Base-by-base conservation (phyloP, 176 grass and related monocot species). In the Aechmea fasciata region DNA sequence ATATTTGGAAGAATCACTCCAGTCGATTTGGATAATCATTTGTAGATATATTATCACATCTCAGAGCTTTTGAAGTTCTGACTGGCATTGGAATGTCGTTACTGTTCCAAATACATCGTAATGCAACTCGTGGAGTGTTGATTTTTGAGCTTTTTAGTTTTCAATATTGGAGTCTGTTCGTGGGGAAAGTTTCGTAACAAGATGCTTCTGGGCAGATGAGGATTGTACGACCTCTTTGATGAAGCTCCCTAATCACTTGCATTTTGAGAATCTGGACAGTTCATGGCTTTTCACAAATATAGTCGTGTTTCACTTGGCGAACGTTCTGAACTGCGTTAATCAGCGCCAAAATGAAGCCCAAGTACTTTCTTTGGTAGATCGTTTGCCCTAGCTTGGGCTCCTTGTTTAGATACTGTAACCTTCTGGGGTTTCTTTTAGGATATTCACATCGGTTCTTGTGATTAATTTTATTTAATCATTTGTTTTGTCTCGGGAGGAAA, bases 361-460 rank as follows among this genome's bases (percentile, higher is more conserved):
- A 82, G 52, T 65, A 53, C 54, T 75, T 3, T 51, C 70, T 79
- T 78, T 87, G 75, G 67, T 75, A 0, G 25, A 71, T 74, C 53
- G 73, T 81, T 67, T 49, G 24, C 78, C 7, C 10, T 69, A 41
- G 33, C 64, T 54, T 48, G 11, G 11, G 24, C 3, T 9, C 13
- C 20, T 49, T 52, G 51, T 75, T 71, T 57, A 71, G 59, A 62
- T 67, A 41, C 33, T 66, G 13, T 66, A 13, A 74, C 49, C 52
- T 57, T 49, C 1, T 26, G 25, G 25, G 25, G 25, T 26, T 1
- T 26, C 25, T 26, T 11, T 26, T 13, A 8, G 24, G 63, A 4
- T 65, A 26, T 65, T 24, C 47, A 33, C 76, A 71, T 88, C 70
- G 59, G 77, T 70, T 51, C 83, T 87, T 68, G 71, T 79, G 71